Evolutionary conservation across 1,284 basidiomycete species (phyloP), one percentile per base, ranked within the genome.

Genomic region (Ustilago nuda): DNA sequence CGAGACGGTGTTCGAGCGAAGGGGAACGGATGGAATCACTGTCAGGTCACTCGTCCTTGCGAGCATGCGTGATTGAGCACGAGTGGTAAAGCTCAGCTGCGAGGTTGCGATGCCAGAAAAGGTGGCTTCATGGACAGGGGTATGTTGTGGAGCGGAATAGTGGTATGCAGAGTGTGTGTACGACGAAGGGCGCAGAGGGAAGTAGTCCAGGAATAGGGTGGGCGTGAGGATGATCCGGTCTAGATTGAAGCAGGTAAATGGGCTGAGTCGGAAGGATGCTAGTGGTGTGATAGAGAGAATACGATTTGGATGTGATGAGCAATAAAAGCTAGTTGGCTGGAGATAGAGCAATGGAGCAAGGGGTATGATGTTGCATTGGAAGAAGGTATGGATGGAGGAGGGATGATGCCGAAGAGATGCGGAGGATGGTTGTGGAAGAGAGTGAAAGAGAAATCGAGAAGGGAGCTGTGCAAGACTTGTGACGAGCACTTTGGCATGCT

Each of bases 81-180:
- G 41, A 55, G 50, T 48, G 11, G 45, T n/a, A 23, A 52, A 41
- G 37, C 65, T 46, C 48, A n/a, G 63, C 50, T 2, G 52, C 23
- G 52, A 15, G 33, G 45, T 56, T 3, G 4, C 50, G 50, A 12
- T 54, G 48, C 52, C 56, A 39, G 58, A 13, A 2, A 23, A 11
- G 36, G 13, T 51, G 59, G 56, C 37, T 39, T 56, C 54, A 61
- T 57, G 59, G 35, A 50, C 33, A 17, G 35, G 27, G 8, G 19
- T 33, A 23, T 3, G 52, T 4, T 19, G 27, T 30, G 13, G 48
- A 50, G 48, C 27, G 23, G 8, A 7, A 27, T 23, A 23, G 27
- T 48, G 37, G 37, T 39, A 39, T 39, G 2, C 15, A 0, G 37
- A 11, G 37, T 39, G 15, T 39, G 37, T 27, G 23, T 27, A 27